Conservation (phyloP, 371 early-diverging fungal species). For the Rhizopus delemar region DNA sequence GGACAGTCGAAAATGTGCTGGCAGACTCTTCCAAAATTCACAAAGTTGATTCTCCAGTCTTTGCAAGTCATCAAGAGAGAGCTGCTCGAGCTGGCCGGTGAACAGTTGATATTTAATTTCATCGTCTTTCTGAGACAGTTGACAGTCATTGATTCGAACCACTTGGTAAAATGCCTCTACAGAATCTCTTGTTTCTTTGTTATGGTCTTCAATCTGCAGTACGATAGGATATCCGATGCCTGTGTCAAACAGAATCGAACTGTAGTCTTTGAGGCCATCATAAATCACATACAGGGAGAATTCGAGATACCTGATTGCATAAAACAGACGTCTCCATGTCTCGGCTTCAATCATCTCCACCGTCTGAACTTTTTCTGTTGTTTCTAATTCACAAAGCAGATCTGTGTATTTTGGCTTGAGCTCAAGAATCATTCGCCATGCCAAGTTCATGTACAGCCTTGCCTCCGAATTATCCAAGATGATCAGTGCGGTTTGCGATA, state of each 20-base stretch:
- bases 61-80: constrained; percentile 26
- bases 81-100: constrained; percentile 23
- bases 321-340: constrained; percentile 42
- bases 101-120: constrained; percentile 30
- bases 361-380: constrained; percentile 2
- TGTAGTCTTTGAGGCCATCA: constrained; percentile 30
- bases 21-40: constrained; percentile 38
- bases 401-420: constrained; percentile 29
- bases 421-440: constrained; percentile 41
- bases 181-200: constrained; percentile 12
- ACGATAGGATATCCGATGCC: constrained; percentile 37
- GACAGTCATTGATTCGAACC: constrained; percentile 30
- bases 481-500: constrained; percentile 30
- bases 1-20: constrained; percentile 27
- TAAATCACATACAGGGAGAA: constrained; percentile 30
- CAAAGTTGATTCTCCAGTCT: constrained; percentile 33
- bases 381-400: background rate
- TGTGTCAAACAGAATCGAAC: constrained; percentile 30
- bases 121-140: constrained; percentile 22
- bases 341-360: constrained; percentile 30
- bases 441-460: constrained; percentile 31
- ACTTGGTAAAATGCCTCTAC: constrained; percentile 24
- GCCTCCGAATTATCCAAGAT: constrained; percentile 31
- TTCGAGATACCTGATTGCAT: constrained; percentile 35
- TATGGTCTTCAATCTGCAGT: constrained; percentile 23